Percentiles rank a stretch among this genome's conserved stretches.
phyloP scores from a whole-genome alignment of 2,329 filamentous ascomycete species.

The Scorias spongiosa region DNA sequence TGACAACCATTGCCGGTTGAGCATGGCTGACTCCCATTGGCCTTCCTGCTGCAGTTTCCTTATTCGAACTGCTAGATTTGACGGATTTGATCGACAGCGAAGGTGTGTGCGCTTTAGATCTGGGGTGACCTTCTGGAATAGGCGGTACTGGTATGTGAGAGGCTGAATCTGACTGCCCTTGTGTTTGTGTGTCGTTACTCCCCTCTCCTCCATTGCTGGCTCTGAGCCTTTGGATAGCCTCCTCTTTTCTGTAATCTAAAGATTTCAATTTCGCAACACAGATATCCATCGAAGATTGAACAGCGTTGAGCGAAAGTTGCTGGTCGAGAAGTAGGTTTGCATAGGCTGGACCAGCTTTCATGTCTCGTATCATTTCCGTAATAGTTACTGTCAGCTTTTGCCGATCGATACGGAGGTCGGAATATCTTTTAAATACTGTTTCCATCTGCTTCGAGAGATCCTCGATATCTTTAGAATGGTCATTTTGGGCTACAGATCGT shows the following conservation, averaged over 20 bases:
- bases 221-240: conserved; percentile 11
- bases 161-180: not conserved
- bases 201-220: conserved; percentile 1
- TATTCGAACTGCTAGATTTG: not conserved
- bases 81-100: not conserved
- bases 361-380: conserved; percentile 10
- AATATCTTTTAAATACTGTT: conserved; percentile 14
- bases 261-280: conserved; percentile 19
- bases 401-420: conserved; percentile 15
- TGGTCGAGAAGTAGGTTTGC: conserved; percentile 15
- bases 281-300: conserved; percentile 20
- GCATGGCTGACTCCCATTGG: not conserved
- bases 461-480: conserved; percentile 3
- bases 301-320: conserved; percentile 15
- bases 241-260: conserved; percentile 17
- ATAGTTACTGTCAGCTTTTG: conserved; percentile 14
- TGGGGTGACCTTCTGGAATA: not conserved
- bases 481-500: not conserved
- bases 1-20: not conserved
- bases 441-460: conserved; percentile 13
- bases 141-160: not conserved
- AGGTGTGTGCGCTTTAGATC: not conserved
- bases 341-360: conserved; percentile 11
- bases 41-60: not conserved
- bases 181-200: not conserved